phyloP scores from a whole-genome alignment of 2,329 filamentous ascomycete genomes.

The Xylariomycetidae sp. region DNA sequence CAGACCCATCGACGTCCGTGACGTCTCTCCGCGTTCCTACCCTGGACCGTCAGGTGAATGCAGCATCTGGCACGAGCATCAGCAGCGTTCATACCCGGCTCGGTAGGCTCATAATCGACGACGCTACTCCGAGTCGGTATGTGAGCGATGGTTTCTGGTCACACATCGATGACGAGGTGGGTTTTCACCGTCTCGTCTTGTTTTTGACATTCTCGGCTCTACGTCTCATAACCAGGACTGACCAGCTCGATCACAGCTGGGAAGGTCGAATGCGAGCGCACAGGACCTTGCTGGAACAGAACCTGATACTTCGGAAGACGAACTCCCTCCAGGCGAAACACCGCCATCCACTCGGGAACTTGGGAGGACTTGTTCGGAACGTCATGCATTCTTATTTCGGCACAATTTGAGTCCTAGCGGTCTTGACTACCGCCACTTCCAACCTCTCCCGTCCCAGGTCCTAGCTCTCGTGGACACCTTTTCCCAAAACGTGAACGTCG shows the following conservation, averaged over 20 bases:
- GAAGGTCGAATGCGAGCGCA: conserved; percentile 38
- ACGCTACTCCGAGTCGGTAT: conserved; percentile 40
- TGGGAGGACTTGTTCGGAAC: conserved; percentile 37
- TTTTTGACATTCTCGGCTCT: conserved; percentile 1
- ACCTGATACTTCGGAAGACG: conserved; percentile 35
- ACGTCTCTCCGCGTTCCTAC: too few species aligned
- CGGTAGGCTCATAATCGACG: conserved; percentile 42
- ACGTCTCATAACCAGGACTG: conserved; percentile 1
- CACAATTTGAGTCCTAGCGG: conserved; percentile 32
- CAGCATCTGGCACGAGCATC: conserved; percentile 3
- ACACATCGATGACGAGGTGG: conserved; percentile 50
- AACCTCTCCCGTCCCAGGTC: conserved; percentile 50
- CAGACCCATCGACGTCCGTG: conserved; percentile 20
- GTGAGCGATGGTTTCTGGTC: conserved; percentile 52
- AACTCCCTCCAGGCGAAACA: conserved; percentile 22
- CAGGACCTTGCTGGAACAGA: conserved; percentile 26
- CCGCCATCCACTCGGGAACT: conserved; percentile 33
- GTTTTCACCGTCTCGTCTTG: conserved; percentile 4
- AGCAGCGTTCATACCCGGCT: conserved; percentile 34
- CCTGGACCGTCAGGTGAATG: conserved; percentile 5
- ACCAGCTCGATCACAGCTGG: conserved; percentile 31
- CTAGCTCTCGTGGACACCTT: conserved; percentile 49
- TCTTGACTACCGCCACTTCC: conserved; percentile 34
- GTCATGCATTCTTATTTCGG: conserved; percentile 48
- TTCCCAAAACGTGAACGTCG: conserved; percentile 45